Percentiles rank a stretch among this genome's conserved stretches.
These are phyloP conservation scores for Ricinus communis DNA, from an alignment of 345 rosid genomes.

Conservation along the genomic window DNA sequence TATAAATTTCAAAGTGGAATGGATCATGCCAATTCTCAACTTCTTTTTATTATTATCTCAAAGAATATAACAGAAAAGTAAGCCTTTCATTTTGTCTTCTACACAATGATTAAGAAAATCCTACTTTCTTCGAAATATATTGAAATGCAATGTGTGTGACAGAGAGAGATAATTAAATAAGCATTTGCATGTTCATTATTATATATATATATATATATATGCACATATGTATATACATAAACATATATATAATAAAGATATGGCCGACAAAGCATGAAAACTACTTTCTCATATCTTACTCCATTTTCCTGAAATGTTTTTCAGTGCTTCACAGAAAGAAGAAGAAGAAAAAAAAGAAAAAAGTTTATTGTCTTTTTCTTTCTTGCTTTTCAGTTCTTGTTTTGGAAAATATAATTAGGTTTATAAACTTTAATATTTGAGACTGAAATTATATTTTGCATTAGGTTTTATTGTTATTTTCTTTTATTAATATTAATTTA, in stretches of 20 bases:
- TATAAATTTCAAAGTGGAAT: slow-evolving; percentile 21
- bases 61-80: slow-evolving; percentile 18
- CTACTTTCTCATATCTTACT: slow-evolving; percentile 32
- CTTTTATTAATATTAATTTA: too few relatives aligned
- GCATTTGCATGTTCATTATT: neutral
- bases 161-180: neutral
- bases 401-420: too few relatives aligned
- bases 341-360: too few relatives aligned
- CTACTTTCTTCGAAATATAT: slow-evolving; percentile 13
- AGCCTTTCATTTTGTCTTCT: slow-evolving; percentile 18
- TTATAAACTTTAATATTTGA: too few relatives aligned
- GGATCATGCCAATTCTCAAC: slow-evolving; percentile 18
- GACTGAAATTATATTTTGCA: too few relatives aligned
- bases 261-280: slow-evolving; percentile 56
- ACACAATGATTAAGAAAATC: slow-evolving; percentile 32
- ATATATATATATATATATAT: neutral
- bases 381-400: neutral
- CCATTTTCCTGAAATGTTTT: slow-evolving; percentile 30
- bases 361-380: neutral
- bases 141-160: slow-evolving; percentile 5
- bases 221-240: neutral
- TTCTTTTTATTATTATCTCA: slow-evolving; percentile 14
- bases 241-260: slow-evolving; percentile 14
- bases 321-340: slow-evolving; percentile 19
- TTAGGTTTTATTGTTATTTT: too few relatives aligned